Percentiles rank a stretch among this genome's conserved stretches.
phyloP scores from a whole-genome alignment of 352 stramenopile genomes.

The Aphanomyces astaci region DNA sequence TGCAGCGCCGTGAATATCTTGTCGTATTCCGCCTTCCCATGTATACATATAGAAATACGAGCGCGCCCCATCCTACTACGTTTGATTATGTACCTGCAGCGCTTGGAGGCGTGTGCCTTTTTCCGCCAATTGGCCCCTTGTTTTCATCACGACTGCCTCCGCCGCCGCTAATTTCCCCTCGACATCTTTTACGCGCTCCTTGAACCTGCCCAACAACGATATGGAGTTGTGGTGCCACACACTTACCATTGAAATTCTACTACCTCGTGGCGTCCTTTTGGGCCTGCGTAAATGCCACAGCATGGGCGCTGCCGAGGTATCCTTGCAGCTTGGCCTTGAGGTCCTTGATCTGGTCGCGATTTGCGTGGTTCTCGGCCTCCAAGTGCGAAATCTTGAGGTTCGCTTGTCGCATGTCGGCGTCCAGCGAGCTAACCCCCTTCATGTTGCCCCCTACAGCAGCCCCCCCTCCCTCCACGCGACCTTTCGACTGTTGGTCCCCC shows the following conservation, averaged over 20 bases:
- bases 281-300: not conserved
- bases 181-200: slow-evolving; percentile 4
- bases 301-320: not conserved
- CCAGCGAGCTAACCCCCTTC: too few relatives aligned
- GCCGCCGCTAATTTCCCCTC: slow-evolving; percentile 21
- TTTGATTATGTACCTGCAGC: slow-evolving; percentile 51
- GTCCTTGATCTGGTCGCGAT: slow-evolving; percentile 4
- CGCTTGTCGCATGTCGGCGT: not conserved
- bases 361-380: not conserved
- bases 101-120: slow-evolving; percentile 27
- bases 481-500: not conserved
- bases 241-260: too few relatives aligned
- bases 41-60: slow-evolving; percentile 25
- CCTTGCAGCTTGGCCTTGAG: slow-evolving; percentile 4
- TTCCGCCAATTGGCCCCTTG: slow-evolving; percentile 28
- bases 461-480: not conserved
- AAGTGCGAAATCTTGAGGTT: slow-evolving; percentile 18
- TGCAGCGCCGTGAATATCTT: slow-evolving; percentile 59
- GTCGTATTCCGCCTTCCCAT: slow-evolving; percentile 67
- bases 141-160: slow-evolving; percentile 40
- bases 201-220: not conserved
- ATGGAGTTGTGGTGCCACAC: too few relatives aligned
- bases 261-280: slow-evolving; percentile 15
- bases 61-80: slow-evolving; percentile 30
- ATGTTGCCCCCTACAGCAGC: not conserved